Conservation (phyloP, 352 stramenopile genomes). For the Blastocystis sp. region DNA sequence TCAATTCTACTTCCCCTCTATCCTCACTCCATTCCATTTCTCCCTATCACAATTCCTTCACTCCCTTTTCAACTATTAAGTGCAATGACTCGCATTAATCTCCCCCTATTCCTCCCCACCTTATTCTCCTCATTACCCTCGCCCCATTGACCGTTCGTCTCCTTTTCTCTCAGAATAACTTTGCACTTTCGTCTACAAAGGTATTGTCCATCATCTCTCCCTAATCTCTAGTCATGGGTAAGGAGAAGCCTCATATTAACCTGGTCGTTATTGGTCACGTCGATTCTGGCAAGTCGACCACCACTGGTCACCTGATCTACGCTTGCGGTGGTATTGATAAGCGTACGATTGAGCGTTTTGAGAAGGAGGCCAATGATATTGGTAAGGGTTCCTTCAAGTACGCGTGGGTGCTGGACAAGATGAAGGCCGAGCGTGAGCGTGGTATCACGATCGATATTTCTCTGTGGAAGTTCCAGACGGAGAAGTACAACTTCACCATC, state of each 20-base stretch:
- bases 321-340: constrained; percentile 95
- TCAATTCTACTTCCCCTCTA: too few relatives aligned
- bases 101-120: neutral
- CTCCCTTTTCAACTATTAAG: too few relatives aligned
- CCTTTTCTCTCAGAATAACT: neutral
- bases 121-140: neutral
- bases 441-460: constrained; percentile 95
- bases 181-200: neutral
- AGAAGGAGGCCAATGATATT: constrained; percentile 86
- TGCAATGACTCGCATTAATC: too few relatives aligned
- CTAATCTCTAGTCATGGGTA: constrained; percentile 61
- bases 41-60: too few relatives aligned
- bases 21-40: too few relatives aligned
- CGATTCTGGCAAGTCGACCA: constrained; percentile 90
- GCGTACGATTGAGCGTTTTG: constrained; percentile 93
- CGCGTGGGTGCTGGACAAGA: constrained; percentile 93
- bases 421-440: constrained; percentile 90
- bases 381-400: constrained; percentile 97
- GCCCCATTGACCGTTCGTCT: neutral
- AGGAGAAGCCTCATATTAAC: constrained; percentile 63
- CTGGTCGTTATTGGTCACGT: constrained; percentile 64
- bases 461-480: too few relatives aligned
- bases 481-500: too few relatives aligned
- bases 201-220: constrained; percentile 54
- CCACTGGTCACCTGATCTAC: constrained; percentile 94